Base-by-base conservation (phyloP, 805 yeast species). In the Candida fluviatilis region DNA sequence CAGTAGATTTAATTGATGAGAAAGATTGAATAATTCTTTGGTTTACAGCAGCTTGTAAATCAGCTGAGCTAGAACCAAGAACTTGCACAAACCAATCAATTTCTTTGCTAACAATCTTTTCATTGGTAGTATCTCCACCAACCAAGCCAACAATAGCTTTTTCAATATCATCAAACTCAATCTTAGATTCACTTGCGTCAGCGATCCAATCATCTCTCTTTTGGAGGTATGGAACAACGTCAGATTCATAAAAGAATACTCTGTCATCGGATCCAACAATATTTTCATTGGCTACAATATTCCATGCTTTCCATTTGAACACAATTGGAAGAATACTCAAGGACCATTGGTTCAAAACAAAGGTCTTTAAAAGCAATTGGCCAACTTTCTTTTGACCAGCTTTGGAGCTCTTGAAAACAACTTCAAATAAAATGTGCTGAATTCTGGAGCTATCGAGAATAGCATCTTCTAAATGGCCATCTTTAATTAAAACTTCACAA, bases 291-390 rank as follows among this genome's bases (percentile, higher is more conserved):
- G 58, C 50, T 6, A 61, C 41, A 15, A 66, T 48, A 7, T 31
- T 43, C 73, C 73, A 68, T 3, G 51, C 62, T 19, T 66, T 62
- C 31, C 66, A 58, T 52, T 88, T 84, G 16, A 86, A 66, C 15
- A 61, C 70, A 14, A 68, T 43, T 5, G 70, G 60, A 47, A 50
- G 57, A 16, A 40, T 40, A 7, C 55, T 36, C 26, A 62, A 47
- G 1, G 69, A 55, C 51, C 86, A 84, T 57, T 88, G 93, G 39
- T 82, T 78, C 14, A 83, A 76, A 50, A 87, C 69, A 47, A 81
- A 84, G 0, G 89, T 75, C 41, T 59, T 58, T 38, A 81, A 57
- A 32, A 75, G 67, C 4, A 82, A 62, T 40, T 75, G 73, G 12
- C 82, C 82, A 31, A 74, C 54, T 42, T 75, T 78, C 53, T 81